phyloP scores from a whole-genome alignment of 140 eudicot genomes.

The Stevia rebaudiana region DNA sequence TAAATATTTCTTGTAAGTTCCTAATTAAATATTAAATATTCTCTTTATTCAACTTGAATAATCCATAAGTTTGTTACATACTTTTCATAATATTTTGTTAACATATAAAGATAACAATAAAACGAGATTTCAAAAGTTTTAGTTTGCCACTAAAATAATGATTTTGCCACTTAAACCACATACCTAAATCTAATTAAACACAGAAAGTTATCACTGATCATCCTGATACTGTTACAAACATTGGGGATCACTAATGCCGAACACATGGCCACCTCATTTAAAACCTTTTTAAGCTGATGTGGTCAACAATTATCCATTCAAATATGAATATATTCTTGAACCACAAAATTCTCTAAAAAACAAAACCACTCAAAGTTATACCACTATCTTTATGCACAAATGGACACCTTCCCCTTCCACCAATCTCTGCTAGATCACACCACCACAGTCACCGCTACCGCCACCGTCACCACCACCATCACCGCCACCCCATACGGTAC shows the following conservation, averaged over 20 bases:
- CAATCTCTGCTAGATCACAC: conserved; percentile 37
- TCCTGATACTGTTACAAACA: too few species aligned
- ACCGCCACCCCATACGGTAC: conserved; percentile 1
- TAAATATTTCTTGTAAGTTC: too few species aligned
- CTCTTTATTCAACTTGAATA: too few species aligned
- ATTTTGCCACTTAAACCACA: too few species aligned
- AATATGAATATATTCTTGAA: background rate
- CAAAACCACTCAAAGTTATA: background rate
- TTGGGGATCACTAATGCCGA: background rate
- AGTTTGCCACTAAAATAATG: too few species aligned
- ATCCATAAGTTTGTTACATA: too few species aligned
- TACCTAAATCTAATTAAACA: too few species aligned
- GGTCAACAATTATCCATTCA: conserved; percentile 6
- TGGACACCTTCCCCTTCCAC: conserved; percentile 31
- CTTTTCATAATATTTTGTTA: too few species aligned
- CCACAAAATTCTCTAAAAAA: background rate
- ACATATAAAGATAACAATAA: too few species aligned
- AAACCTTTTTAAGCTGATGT: background rate
- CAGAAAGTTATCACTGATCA: too few species aligned
- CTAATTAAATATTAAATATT: too few species aligned
- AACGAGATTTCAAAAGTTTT: too few species aligned
- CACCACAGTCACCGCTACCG: conserved; percentile 1
- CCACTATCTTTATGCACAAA: background rate
- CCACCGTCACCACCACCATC: conserved; percentile 4
- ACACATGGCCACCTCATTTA: conserved; percentile 18